A percentile compares a stretch with the other conserved stretches of the same genome.
Conservation (phyloP, 305 asterid species). For the Fraxinus platypoda region DNA sequence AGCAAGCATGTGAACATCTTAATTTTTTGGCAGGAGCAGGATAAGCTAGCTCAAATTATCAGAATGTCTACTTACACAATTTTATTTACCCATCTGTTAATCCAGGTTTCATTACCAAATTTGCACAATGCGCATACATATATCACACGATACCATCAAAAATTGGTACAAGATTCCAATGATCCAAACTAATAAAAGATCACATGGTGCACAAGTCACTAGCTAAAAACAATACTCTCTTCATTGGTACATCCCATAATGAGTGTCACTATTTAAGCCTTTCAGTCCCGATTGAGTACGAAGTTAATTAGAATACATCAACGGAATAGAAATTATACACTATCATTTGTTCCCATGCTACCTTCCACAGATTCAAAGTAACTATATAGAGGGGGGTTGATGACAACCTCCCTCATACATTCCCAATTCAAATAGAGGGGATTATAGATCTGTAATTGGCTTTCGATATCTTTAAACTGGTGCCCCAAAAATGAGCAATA, state of each 20-base stretch:
- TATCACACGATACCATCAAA: neutral
- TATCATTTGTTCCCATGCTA: neutral
- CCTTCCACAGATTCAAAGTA: neutral
- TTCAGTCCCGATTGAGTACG: neutral
- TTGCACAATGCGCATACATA: neutral
- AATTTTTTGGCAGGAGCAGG: neutral
- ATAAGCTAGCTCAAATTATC: neutral
- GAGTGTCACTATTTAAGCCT: neutral
- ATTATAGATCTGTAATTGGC: neutral
- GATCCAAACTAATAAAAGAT: neutral
- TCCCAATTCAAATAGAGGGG: conserved; percentile 1
- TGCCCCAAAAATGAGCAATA: neutral
- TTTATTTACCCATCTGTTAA: neutral
- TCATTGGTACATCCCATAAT: neutral
- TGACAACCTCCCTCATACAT: neutral
- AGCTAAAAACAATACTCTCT: neutral
- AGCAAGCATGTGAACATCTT: neutral
- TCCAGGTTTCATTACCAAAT: neutral
- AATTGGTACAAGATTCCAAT: neutral
- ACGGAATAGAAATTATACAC: neutral
- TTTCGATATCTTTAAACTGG: neutral
- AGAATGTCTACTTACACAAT: neutral
- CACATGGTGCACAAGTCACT: neutral
- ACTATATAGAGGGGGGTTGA: neutral
- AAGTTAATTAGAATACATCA: neutral